Evolutionary conservation across 768 basidiomycete genomes (phyloP), one percentile per base, ranked within the genome.

Genomic region (Gyrodon lividus): DNA sequence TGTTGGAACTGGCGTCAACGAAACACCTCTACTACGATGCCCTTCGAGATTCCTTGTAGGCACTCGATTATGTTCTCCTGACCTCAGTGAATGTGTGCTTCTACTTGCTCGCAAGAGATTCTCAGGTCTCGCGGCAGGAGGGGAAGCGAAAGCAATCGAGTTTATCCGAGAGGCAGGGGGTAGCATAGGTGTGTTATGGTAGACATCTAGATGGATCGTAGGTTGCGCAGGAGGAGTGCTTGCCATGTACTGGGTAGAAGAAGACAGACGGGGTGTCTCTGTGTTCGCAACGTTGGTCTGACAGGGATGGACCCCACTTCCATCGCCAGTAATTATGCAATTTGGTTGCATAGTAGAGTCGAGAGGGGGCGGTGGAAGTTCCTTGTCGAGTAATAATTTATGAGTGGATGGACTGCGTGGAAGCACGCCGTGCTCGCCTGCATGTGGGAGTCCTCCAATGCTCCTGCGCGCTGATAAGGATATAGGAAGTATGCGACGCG

Each of bases 121-220:
- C 35, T 59, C 58, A 14, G 43, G 24, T 16, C 48, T 52, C 33
- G 20, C 46, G 31, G 38, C 39, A 13, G 59, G 52, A 28, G 40
- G 54, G 30, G 73, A 54, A 26, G 69, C 59, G 42, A 82, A 78
- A n/a, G 75, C 68, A 40, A 81, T 67, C 4, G 76, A 72, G 59
- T 81, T 82, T 39, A 77, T 59, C 51, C 82, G 80, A 22, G 74
- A 67, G 20, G 72, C 64, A 28, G 78, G 71, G 28, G 77, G 70
- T 2, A 67, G 50, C 22, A 64, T 63, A 17, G 81, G 77, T 49
- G 81, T 70, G 44, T 77, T 72, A 58, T 78, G 80, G 37, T 83
- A 76, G 28, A 84, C 70, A 42, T 84, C 82, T 23, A 87, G 61
- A 28, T 82, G 83, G 24, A 84, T 62, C 2, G 79, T 72, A 26